phyloP scores from a whole-genome alignment of 352 stramenopile species.

The Aphanomyces invadans region DNA sequence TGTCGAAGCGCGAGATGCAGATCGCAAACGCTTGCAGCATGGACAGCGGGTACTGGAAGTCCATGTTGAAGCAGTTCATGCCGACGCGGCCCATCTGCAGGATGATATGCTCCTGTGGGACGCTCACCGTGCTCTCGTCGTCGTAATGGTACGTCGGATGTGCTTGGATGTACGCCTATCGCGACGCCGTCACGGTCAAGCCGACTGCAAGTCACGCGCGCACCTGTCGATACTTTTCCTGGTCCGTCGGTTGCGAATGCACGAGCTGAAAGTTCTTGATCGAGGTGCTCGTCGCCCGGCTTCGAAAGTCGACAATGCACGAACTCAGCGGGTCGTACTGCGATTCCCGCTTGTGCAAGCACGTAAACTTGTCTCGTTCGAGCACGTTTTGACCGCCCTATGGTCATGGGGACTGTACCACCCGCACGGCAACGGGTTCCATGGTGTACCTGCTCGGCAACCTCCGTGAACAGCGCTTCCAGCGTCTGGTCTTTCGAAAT shows the following conservation, averaged over 20 bases:
- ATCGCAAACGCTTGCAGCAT: constrained; percentile 91
- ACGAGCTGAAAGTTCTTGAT: constrained; percentile 92
- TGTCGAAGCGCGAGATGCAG: constrained; percentile 87
- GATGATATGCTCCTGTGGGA: constrained; percentile 74
- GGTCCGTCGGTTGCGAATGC: constrained; percentile 67
- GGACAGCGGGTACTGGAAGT: constrained; percentile 89
- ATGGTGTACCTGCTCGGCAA: constrained; percentile 47
- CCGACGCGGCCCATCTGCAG: constrained; percentile 82
- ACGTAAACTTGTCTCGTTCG: constrained; percentile 66
- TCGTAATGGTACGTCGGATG: constrained; percentile 71
- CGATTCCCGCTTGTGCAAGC: constrained; percentile 78
- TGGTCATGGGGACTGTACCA: constrained; percentile 3
- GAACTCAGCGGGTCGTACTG: constrained; percentile 88
- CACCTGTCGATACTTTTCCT: constrained; percentile 35
- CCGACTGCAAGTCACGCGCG: no score
- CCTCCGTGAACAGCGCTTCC: constrained; percentile 59
- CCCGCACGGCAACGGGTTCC: no score
- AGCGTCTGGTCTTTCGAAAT: constrained; percentile 72
- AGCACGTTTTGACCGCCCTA: constrained; percentile 79
- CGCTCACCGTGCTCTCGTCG: constrained; percentile 74
- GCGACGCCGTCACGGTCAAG: constrained; percentile 6
- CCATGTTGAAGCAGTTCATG: constrained; percentile 93
- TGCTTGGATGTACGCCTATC: constrained; percentile 55
- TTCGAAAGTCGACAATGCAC: constrained; percentile 89
- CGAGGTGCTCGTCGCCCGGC: constrained; percentile 80